phyloP scores from a whole-genome alignment of 2,329 filamentous ascomycete species.

The Botrytis galanthina region DNA sequence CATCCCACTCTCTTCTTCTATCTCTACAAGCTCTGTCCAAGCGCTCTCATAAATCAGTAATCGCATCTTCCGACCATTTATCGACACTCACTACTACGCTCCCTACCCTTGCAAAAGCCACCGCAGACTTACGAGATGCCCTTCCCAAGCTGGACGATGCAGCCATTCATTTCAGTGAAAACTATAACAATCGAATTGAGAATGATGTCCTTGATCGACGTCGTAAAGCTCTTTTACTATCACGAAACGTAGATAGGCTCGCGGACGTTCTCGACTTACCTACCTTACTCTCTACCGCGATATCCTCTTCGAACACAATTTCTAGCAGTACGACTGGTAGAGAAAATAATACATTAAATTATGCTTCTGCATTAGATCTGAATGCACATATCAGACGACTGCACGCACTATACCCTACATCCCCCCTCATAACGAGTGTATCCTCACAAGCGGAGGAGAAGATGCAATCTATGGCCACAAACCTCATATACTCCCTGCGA shows the following conservation, averaged over 20 bases:
- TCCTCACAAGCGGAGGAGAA: slow-evolving; percentile 76
- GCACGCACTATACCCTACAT: slow-evolving; percentile 77
- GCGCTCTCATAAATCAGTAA: slow-evolving; percentile 80
- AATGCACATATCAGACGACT: slow-evolving; percentile 91
- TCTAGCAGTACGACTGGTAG: slow-evolving; percentile 41
- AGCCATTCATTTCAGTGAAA: slow-evolving; percentile 76
- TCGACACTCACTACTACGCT: slow-evolving; percentile 69
- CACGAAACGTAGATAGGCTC: slow-evolving; percentile 83
- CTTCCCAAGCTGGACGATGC: slow-evolving; percentile 78
- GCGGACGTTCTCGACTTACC: slow-evolving; percentile 91
- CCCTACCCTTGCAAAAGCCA: slow-evolving; percentile 65
- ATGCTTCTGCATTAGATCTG: slow-evolving; percentile 85
- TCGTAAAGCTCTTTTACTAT: slow-evolving; percentile 75
- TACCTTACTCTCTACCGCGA: slow-evolving; percentile 76
- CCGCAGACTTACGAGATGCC: slow-evolving; percentile 63
- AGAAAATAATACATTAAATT: slow-evolving; percentile 60
- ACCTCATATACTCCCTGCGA: slow-evolving; percentile 76
- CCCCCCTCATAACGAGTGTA: slow-evolving; percentile 70
- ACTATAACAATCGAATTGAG: slow-evolving; percentile 72
- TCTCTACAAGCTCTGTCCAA: slow-evolving; percentile 87
- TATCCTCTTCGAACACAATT: slow-evolving; percentile 50
- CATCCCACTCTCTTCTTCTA: slow-evolving; percentile 75
- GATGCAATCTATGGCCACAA: slow-evolving; percentile 84
- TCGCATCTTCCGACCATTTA: slow-evolving; percentile 76
- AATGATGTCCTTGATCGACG: slow-evolving; percentile 68